phyloP scores from a whole-genome alignment of 108 stramenopile genomes.

The Nitzschia putrida region DNA sequence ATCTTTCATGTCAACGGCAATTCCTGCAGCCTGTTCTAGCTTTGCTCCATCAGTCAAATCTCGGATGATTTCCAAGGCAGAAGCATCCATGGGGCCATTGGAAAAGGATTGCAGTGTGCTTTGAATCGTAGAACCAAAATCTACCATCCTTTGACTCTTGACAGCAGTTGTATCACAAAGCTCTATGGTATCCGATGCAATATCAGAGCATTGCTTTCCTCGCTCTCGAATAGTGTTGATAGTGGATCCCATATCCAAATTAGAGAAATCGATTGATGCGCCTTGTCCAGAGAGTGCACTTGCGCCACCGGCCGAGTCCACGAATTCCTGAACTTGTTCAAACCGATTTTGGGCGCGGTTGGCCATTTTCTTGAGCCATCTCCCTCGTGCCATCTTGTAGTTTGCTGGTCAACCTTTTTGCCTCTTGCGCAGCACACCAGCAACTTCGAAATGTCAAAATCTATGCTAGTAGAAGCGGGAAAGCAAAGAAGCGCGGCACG shows the following conservation, averaged over 20 bases:
- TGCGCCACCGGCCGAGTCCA: background rate
- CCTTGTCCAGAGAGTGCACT: background rate
- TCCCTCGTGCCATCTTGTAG: slow-evolving; percentile 18
- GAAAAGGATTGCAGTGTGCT: slow-evolving; percentile 6
- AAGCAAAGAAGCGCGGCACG: too few relatives aligned
- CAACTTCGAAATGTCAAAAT: too few relatives aligned
- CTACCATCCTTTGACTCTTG: slow-evolving; percentile 30
- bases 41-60: slow-evolving; percentile 57
- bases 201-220: slow-evolving; percentile 2
- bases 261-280: background rate
- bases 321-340: slow-evolving; percentile 10
- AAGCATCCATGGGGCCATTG: slow-evolving; percentile 24
- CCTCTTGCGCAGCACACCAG: too few relatives aligned
- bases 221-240: slow-evolving; percentile 9
- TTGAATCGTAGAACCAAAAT: slow-evolving; percentile 16
- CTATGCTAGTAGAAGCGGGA: too few relatives aligned
- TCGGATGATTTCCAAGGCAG: slow-evolving; percentile 45
- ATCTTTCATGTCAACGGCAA: slow-evolving; percentile 44
- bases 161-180: slow-evolving; percentile 18
- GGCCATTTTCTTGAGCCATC: slow-evolving; percentile 21
- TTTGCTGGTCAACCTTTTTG: too few relatives aligned
- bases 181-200: slow-evolving; percentile 27
- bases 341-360: slow-evolving; percentile 1
- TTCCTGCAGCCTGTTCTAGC: slow-evolving; percentile 25
- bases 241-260: slow-evolving; percentile 9